Evolutionary conservation across 2,329 filamentous ascomycete genomes (phyloP), one percentile per base, ranked within the genome.

Genomic region (Gaeumannomyces sp.): DNA sequence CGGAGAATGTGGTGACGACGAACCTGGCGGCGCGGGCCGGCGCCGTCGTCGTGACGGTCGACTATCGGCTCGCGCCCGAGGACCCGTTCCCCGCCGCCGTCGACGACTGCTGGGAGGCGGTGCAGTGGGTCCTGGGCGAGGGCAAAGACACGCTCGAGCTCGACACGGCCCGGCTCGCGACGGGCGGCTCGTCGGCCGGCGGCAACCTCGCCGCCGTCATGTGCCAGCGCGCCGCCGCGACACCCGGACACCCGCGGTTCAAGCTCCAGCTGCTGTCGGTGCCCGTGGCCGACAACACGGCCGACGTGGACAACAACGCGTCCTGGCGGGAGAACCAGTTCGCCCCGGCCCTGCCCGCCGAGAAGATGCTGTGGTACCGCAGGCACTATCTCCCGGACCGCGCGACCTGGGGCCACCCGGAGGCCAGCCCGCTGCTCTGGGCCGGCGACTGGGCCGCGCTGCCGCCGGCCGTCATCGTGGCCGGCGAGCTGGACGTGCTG

Each of bases 301-400:
- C 83, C 8, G 74, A 74, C 19, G 70, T 77, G 0, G 71, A 68
- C 11, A 81, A 74, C 64, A 83, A 77, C 65, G 69, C 72, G 1
- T 81, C 81, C 3, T 87, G 81, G 77, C 75, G 72, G 22, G 77
- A 79, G 59, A 84, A 83, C 69, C 76, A 85, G 68, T 75, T 80
- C 69, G 78, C 79, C 0, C 79, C 83, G 0, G 81, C 83, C 0
- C 76, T 86, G 1, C 80, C 84, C 0, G 82, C 83, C 0, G 74
- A 74, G 3, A 86, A 86, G 72, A 87, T 87, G 84, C 71, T 83
- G 61, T 87, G 85, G 84, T 87, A 85, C 69, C 77, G 84, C n/a
- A 70, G 78, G 25, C 81, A 84, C 70, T 87, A 86, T 72, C 76
- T 87, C 2, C 83, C 83, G 0, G 73, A 81, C 58, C 65, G 75